phyloP scores from a whole-genome alignment of 2,329 filamentous ascomycete genomes.

The Elsinoe batatas region DNA sequence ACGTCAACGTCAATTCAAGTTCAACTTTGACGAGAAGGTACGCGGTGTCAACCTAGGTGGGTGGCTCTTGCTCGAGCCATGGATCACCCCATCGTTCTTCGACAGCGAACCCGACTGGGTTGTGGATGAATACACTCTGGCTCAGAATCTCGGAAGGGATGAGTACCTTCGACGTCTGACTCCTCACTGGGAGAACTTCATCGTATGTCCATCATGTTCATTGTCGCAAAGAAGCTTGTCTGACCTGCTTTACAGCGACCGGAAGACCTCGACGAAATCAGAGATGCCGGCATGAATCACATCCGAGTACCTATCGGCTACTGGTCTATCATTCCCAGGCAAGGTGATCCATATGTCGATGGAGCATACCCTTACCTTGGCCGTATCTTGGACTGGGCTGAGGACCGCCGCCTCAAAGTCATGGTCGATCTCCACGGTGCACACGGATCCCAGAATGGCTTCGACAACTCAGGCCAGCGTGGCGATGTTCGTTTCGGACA shows the following conservation, averaged over 20 bases:
- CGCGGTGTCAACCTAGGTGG: constrained; percentile 57
- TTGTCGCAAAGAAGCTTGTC: constrained; percentile 17
- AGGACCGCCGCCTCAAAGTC: constrained; percentile 49
- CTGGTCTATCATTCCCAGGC: constrained; percentile 46
- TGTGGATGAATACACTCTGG: constrained; percentile 48
- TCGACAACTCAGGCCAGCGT: constrained; percentile 52
- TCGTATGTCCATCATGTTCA: constrained; percentile 21
- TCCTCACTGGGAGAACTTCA: constrained; percentile 51
- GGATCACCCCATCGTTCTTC: constrained; percentile 52
- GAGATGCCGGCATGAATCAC: constrained; percentile 49
- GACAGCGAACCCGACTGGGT: constrained; percentile 37
- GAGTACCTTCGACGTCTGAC: constrained; percentile 39
- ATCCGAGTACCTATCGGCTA: constrained; percentile 58
- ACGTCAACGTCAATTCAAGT: constrained; percentile 29
- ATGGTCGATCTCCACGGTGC: constrained; percentile 60
- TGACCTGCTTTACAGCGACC: constrained; percentile 22
- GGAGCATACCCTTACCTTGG: constrained; percentile 51
- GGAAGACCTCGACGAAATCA: constrained; percentile 47
- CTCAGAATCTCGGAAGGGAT: constrained; percentile 39
- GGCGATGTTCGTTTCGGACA: constrained; percentile 40
- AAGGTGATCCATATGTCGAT: constrained; percentile 51
- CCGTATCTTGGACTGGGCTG: constrained; percentile 49
- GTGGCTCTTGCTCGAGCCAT: constrained; percentile 53
- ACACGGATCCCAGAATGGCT: constrained; percentile 55
- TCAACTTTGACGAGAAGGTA: constrained; percentile 47